These are phyloP conservation scores for Fraxinus velutina DNA, from an alignment of 305 asterid species.

Conservation along the genomic window DNA sequence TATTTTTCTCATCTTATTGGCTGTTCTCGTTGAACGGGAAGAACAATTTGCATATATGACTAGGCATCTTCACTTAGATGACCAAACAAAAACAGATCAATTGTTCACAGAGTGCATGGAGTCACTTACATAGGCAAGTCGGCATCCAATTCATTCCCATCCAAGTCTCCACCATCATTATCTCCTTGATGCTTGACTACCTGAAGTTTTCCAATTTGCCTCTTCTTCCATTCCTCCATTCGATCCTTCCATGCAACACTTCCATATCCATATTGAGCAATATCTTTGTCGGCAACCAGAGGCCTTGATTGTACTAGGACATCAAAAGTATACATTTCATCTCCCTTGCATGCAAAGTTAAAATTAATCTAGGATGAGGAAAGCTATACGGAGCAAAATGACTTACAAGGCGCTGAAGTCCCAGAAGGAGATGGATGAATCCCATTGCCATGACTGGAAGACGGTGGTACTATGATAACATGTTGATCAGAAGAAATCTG, in stretches of 20 bases:
- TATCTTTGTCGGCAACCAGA: constrained; percentile 77
- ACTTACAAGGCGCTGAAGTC: constrained; percentile 48
- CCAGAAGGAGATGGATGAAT: constrained; percentile 40
- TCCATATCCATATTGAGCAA: constrained; percentile 77
- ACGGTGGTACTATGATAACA: constrained; percentile 66
- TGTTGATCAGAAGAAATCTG: constrained; percentile 48
- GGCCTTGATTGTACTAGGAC: constrained; percentile 62
- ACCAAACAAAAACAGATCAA: background rate
- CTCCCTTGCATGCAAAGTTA: background rate
- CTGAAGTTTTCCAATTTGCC: constrained; percentile 64
- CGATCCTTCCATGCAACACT: constrained; percentile 96
- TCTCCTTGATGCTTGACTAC: constrained; percentile 59
- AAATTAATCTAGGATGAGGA: background rate
- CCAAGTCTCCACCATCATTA: constrained; percentile 34
- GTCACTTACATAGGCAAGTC: constrained; percentile 64
- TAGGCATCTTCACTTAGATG: background rate
- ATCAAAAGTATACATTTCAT: constrained; percentile 5
- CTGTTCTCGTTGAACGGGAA: background rate
- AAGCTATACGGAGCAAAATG: constrained; percentile 14
- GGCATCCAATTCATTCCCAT: constrained; percentile 38
- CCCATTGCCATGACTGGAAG: constrained; percentile 34
- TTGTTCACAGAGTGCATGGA: background rate
- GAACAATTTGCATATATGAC: background rate
- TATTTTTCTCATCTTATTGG: background rate
- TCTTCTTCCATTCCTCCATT: constrained; percentile 82